Conservation (phyloP, 345 rosid species). For the Citrus glauca region DNA sequence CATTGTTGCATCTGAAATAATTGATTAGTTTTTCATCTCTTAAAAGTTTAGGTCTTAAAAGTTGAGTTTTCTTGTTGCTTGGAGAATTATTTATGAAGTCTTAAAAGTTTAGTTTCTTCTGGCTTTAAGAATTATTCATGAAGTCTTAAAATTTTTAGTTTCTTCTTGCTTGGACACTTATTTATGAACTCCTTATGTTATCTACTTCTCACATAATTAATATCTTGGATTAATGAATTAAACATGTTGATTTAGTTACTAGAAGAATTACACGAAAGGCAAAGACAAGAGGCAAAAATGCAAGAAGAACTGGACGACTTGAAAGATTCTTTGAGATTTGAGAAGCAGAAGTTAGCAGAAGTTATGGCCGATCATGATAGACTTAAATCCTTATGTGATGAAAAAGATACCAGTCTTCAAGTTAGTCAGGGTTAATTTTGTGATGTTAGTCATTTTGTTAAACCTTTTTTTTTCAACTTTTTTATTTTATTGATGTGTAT, state of each 20-base stretch:
- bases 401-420: slow-evolving; percentile 65
- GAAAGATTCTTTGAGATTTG: slow-evolving; percentile 56
- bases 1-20: background rate
- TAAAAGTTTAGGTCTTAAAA: background rate
- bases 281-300: slow-evolving; percentile 48
- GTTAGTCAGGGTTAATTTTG: slow-evolving; percentile 36
- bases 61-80: background rate
- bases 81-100: background rate
- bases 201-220: slow-evolving; percentile 1
- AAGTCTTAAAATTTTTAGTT: background rate
- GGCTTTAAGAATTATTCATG: background rate
- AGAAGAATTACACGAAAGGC: slow-evolving; percentile 71
- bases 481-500: slow-evolving; percentile 13
- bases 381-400: slow-evolving; percentile 52
- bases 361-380: slow-evolving; percentile 50
- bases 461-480: background rate
- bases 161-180: background rate
- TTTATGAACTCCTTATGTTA: background rate
- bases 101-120: background rate
- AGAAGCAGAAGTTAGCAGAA: slow-evolving; percentile 55
- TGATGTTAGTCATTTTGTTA: slow-evolving; percentile 1
- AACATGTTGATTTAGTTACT: slow-evolving; percentile 43
- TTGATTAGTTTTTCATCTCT: background rate
- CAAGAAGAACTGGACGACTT: slow-evolving; percentile 67
- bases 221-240: slow-evolving; percentile 1